Base-by-base conservation (phyloP, 2,329 filamentous ascomycete species). In the Aspergillus nomiae region DNA sequence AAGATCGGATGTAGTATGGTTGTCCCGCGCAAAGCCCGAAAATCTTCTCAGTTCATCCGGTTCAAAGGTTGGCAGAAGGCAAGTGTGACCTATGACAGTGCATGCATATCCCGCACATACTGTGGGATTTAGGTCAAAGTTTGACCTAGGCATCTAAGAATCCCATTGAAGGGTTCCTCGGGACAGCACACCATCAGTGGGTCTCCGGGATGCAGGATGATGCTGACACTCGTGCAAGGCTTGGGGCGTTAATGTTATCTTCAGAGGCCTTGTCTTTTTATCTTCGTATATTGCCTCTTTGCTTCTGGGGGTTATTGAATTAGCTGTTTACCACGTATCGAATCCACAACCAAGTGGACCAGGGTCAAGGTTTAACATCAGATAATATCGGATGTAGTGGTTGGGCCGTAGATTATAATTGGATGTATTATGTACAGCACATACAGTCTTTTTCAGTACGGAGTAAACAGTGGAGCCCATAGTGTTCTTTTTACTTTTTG, bases 191-290 rank as follows among this genome's bases (percentile, higher is more conserved):
- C 34, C 38, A 48, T 50, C 46, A 34, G 26, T 60, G 34, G 58
- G 57, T 62, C 46, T 36, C 57, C 36, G 28, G 30, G 41, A 60
- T 62, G 63, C 59, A 59, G 58, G 48, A 36, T 48, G 36, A 59
- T 61, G 58, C 53, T 61, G 57, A 55, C 28, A 46, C 62, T 66
- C 62, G 62, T 66, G 62, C 62, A 58, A 30, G 54, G 19, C 28
- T 46, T 26, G 24, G 34, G 53, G 43, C 32, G 24, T 50, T 45
- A 21, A 9, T n/a, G 14, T 26, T 55, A 36, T 59, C n/a, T 26
- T 24, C 9, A n/a, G 16, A 34, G n/a, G 21, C 21, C n/a, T 50
- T 14, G 32, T 46, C 14, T 24, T 46, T 12, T 10, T 14, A 16
- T 12, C 36, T 38, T 8, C 16, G 19, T 16, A 38, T 45, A 24